Base-by-base conservation (phyloP, 2,329 filamentous ascomycete species). In the Colletotrichum sp. region DNA sequence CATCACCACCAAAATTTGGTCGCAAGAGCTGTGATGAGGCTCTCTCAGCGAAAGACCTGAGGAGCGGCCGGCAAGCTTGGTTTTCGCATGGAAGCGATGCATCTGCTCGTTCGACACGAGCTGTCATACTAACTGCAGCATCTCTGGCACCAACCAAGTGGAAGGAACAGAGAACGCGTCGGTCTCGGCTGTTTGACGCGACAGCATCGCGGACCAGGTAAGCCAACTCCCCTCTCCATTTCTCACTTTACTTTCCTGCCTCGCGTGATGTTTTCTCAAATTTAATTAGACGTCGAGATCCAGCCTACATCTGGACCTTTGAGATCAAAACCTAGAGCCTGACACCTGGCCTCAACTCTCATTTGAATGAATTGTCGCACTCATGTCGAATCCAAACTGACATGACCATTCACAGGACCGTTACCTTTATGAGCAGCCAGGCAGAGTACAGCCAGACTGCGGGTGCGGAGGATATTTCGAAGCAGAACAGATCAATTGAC, bases 71-170 rank as follows among this genome's bases (percentile, higher is more conserved):
- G n/a, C 43, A 52, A 21, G 43, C 43, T 52, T 52, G 43, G 10
- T 48, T 3, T 21, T n/a, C 43, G 0, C 10, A 0, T 2, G 0
- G n/a, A 2, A 48, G n/a, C 43, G 43, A 52, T 52, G 43, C 43
- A 5, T 52, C 6, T 52, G 6, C 43, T 48, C n/a, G 10, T 21
- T 21, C 8, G 43, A 48, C 0, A 12, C 1, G 9, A 0, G 18
- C 10, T 13, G 6, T 13, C 43, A 1, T 48, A 48, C 43, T 52
- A 52, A 52, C 10, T 21, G 10, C 43, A 52, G 43, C 43, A 21
- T 52, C n/a, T 52, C 43, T 52, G n/a, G 43, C 43, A 21, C 10
- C 43, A 3, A 13, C 43, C 43, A 21, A 21, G n/a, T 8, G 43
- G n/a, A 21, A 52, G 43, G 6, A 21, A 21, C 3, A 21, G 43